Evolutionary conservation across 805 yeast genomes (phyloP).

Genomic region (Candida palmyrensis): DNA sequence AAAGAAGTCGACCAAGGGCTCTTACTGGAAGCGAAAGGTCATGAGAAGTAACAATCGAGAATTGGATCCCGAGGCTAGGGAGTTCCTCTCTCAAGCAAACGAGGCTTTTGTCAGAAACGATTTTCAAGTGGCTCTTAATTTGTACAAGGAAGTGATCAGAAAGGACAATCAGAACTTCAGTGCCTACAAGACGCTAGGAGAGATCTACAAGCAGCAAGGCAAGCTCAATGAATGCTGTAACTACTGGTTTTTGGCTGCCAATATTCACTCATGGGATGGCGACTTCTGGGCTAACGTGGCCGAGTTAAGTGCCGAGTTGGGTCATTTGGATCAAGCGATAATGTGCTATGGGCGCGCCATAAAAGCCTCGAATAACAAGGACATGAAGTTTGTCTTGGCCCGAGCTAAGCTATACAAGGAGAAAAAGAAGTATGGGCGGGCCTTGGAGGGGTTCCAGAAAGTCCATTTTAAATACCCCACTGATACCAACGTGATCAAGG

Average conservation of each 20-base stretch:
- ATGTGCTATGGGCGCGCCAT: constrained; percentile 57
- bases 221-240: constrained; percentile 67
- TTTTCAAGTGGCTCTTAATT: constrained; percentile 51
- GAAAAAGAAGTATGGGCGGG: constrained; percentile 62
- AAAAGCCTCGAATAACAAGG: constrained; percentile 12
- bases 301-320: constrained; percentile 56
- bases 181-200: constrained; percentile 87
- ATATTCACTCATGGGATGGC: constrained; percentile 67
- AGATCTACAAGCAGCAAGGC: constrained; percentile 67
- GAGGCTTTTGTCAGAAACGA: constrained; percentile 71
- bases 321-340: constrained; percentile 70
- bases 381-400: constrained; percentile 51
- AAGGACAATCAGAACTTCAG: constrained; percentile 72
- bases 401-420: constrained; percentile 66
- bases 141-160: constrained; percentile 66
- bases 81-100: constrained; percentile 65
- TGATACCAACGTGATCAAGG: constrained; percentile 56
- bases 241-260: constrained; percentile 80
- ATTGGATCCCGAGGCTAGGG: constrained; percentile 68
- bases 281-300: constrained; percentile 78
- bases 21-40: constrained; percentile 35
- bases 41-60: constrained; percentile 34
- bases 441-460: constrained; percentile 66
- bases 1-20: constrained; percentile 24
- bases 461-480: constrained; percentile 51